These are phyloP conservation scores for Wickerhamomyces subpelliculosus DNA, from an alignment of 805 yeast genomes.

Conservation along the genomic window DNA sequence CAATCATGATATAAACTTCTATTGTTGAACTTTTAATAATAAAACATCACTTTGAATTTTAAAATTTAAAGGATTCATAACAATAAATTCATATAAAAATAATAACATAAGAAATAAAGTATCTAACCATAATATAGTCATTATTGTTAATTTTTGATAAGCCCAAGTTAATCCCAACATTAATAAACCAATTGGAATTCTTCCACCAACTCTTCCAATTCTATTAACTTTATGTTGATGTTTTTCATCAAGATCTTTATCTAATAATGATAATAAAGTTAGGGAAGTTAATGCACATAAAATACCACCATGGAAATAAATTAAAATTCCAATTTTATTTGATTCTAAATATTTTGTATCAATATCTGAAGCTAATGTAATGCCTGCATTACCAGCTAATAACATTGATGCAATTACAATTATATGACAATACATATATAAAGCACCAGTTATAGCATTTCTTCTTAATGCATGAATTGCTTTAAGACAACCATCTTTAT, in stretches of 20 bases:
- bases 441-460: constrained; percentile 32
- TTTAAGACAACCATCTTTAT: constrained; percentile 37
- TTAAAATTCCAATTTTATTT: constrained; percentile 30
- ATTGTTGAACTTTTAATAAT: background rate
- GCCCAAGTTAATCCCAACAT: constrained; percentile 35
- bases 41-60: background rate
- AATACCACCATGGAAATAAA: constrained; percentile 45
- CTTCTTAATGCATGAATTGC: constrained; percentile 45
- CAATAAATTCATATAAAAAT: constrained; percentile 29
- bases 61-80: constrained; percentile 7
- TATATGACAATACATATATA: constrained; percentile 38
- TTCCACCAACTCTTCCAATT: constrained; percentile 28
- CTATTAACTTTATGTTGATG: constrained; percentile 23
- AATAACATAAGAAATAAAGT: constrained; percentile 25
- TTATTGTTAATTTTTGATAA: constrained; percentile 25
- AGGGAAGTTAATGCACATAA: constrained; percentile 33
- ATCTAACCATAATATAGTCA: constrained; percentile 33
- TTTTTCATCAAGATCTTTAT: constrained; percentile 36
- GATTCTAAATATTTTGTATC: constrained; percentile 8
- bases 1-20: no score
- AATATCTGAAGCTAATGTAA: constrained; percentile 31
- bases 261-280: constrained; percentile 33
- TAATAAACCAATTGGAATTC: constrained; percentile 30
- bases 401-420: constrained; percentile 42
- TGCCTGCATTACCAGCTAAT: constrained; percentile 48